Base-by-base conservation (phyloP, 2,329 filamentous ascomycete genomes). In the Bisporella sp. region DNA sequence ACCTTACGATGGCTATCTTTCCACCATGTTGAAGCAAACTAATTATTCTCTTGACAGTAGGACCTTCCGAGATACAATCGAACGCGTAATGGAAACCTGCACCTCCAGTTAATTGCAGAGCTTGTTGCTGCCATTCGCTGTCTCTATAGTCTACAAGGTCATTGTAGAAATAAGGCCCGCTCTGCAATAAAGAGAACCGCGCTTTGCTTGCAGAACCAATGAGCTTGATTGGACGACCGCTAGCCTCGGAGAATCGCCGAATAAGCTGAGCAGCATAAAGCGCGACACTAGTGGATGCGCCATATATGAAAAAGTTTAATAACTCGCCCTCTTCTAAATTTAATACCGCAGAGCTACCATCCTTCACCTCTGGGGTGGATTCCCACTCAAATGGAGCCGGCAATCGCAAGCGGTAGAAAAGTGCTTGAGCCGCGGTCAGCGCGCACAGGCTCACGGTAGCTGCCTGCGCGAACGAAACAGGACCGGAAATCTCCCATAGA, bases 391-490 rank as follows among this genome's bases (percentile, higher is more conserved):
- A 50, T 0, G 71, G 69, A 1, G 62, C 54, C 0, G 57, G 54
- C 2, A 74, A 48, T 0, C 63, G 66, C 4, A 74, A 57, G 0
- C 72, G 64, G 21, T 57, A 58, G 45, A 67, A 74, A 3, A 73
- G 39, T 0, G 60, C 67, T 49, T 74, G 71, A 0, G 71, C 71
- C 3, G 70, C 71, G 0, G 71, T 74, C 12, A 75, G 51, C 4
- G 62, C 70, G 11, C 70, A 72, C 46, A 73, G 57, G 46, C 66
- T 72, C 2, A 73, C 60, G 0, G 65, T 57, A 0, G 69, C 66
- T 1, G 71, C 72, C n/a, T 65, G 59, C 42, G 72, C 67, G 2
- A 66, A 48, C 0, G 59, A 52, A 8, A 73, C 30, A 1, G 29
- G 9, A 0, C 61, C 58, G 0, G 70, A 67, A 0, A 73, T 48